phyloP scores from a whole-genome alignment of 495 filamentous ascomycete species.

The Cercophora samala region DNA sequence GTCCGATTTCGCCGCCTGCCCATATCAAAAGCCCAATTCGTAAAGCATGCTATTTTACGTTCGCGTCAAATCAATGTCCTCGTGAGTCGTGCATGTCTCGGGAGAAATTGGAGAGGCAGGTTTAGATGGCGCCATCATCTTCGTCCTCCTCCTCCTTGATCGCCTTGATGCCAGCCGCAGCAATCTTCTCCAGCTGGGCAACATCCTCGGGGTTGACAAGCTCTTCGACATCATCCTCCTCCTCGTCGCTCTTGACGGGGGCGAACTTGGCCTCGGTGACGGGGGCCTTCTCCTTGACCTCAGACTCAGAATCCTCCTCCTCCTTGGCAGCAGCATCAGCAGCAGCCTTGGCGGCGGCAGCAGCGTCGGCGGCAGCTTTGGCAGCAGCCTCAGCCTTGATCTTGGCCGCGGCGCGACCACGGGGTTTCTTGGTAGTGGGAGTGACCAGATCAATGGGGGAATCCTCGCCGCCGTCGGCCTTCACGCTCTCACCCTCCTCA shows the following conservation, averaged over 20 bases:
- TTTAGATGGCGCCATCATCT: background rate
- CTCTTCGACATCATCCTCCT: background rate
- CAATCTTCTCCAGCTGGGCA: background rate
- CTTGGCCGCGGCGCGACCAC: background rate
- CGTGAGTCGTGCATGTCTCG: too few species aligned
- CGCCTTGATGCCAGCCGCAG: background rate
- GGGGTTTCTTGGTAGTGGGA: background rate
- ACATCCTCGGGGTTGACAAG: background rate
- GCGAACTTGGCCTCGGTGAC: background rate
- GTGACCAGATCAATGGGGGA: background rate
- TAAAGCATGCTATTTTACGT: background rate
- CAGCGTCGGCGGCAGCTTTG: background rate
- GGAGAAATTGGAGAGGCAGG: too few species aligned
- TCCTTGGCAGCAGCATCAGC: background rate
- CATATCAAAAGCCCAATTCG: background rate
- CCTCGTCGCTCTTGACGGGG: background rate
- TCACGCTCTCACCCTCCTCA: background rate
- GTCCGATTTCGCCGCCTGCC: background rate
- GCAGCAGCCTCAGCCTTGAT: background rate
- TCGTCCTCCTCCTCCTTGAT: background rate
- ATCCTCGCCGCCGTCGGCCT: background rate
- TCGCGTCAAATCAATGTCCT: background rate
- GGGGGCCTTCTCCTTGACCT: background rate
- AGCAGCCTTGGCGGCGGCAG: background rate
- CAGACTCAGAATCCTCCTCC: background rate